These are phyloP conservation scores for Rhodotorula babjevae DNA, from an alignment of 768 basidiomycete species.

Conservation along the genomic window DNA sequence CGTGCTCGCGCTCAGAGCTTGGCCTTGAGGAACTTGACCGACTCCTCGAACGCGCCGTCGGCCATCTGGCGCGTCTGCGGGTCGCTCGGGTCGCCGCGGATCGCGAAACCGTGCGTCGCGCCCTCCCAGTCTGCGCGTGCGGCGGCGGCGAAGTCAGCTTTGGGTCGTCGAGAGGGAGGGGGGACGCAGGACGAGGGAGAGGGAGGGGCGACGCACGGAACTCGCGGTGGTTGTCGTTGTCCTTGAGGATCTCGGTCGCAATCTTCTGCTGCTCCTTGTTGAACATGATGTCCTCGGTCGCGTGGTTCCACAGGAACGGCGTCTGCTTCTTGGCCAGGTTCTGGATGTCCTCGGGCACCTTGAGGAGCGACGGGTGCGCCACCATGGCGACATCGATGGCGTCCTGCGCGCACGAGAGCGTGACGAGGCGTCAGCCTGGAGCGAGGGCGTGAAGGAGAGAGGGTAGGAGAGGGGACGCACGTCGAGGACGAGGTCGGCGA, in stretches of 20 bases:
- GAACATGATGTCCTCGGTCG: conserved; percentile 53
- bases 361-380: conserved; percentile 62
- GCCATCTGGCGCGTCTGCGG: conserved; percentile 34
- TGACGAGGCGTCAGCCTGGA: too few relatives aligned
- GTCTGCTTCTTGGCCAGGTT: conserved; percentile 49
- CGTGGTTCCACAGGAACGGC: conserved; percentile 63
- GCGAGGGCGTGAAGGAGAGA: too few relatives aligned
- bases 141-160: not conserved
- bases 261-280: conserved; percentile 51
- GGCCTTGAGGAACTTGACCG: conserved; percentile 57
- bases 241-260: conserved; percentile 56
- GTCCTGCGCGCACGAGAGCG: too few relatives aligned
- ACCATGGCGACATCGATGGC: conserved; percentile 54
- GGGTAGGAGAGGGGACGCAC: not conserved
- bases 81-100: conserved; percentile 42
- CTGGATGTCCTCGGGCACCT: conserved; percentile 61
- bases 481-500: not conserved
- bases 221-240: conserved; percentile 48
- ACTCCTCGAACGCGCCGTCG: conserved; percentile 54
- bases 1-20: conserved; percentile 42
- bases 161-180: not conserved
- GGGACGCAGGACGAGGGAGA: too few relatives aligned
- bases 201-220: not conserved
- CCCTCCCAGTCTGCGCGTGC: conserved; percentile 50
- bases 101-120: conserved; percentile 56